Evolutionary conservation across 1,284 basidiomycete genomes (phyloP), one percentile per base, ranked within the genome.

Genomic region (Malassezia japonica): DNA sequence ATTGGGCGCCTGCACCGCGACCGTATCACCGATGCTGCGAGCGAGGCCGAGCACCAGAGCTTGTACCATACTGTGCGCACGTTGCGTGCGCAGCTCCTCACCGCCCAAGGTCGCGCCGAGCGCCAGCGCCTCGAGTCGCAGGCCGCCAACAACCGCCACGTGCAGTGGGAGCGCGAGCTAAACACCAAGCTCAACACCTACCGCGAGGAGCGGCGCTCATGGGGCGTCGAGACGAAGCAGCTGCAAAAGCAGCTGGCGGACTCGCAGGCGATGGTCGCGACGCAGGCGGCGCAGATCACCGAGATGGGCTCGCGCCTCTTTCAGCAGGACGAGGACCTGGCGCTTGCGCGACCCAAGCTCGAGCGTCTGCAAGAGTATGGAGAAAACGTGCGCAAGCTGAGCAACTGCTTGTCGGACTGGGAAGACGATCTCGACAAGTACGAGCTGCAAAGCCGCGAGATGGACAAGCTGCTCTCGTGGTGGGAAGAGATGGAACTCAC

Each of bases 1-100:
- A 71, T 74, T 41, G 72, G 72, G n/a, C 57, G 60, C 6, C 51
- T 74, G 16, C 72, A 73, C 50, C 64, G 66, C 20, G 64, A 74
- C 42, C 63, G 67, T 25, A 64, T 74, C 24, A 53, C 59, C 2
- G 61, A 60, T 24, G 66, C 67, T 3, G 66, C 60, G 1, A 49
- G 62, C 27, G 72, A 73, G 50, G 70, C 69, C 1, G 69, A 72
- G 37, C 62, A 64, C 4, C 70, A 73, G 50, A 72, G 71, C 33
- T 48, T 73, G 27, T 65, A 70, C 37, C 56, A 62, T 24, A 62
- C 58, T 12, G 61, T 67, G 6, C 60, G 64, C 10, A 46, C 58
- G 13, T 50, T 70, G 29, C 58, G 60, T 12, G 21, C 45, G 6
- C 56, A 65, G 35, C 52, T 66, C 23, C 40, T 47, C 5, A 50